Base-by-base conservation (phyloP, 2,329 filamentous ascomycete species). In the Arthrobotrys iridis region DNA sequence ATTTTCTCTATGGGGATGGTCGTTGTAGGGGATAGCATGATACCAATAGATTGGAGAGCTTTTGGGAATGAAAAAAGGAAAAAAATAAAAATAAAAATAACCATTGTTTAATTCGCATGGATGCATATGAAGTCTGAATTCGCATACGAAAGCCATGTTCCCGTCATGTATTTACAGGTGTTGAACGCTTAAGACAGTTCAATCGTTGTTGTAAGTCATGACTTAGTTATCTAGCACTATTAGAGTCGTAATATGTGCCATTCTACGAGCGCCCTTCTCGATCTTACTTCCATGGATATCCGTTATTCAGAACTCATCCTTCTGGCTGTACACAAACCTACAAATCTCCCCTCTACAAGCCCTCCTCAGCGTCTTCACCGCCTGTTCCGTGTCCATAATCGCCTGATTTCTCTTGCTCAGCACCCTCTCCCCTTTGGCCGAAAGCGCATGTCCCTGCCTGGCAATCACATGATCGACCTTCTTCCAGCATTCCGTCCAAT, bases 401-500 rank as follows among this genome's bases (percentile, higher is more conserved):
- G 71, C 37, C 11, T 24, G 33, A 4, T 52, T 67, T 41, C 71
- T 55, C 20, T 24, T 24, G 26, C 55, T 63, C 13, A 75, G 15
- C 6, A 75, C 33, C 7, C 46, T 41, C 11, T 64, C 57, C 1
- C 71, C 71, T 15, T 55, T 40, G 13, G 71, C 71, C 4, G 71
- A 75, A 18, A 75, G 46, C 40, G 71, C 71, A 35, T 58, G 63
- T 8, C 45, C 66, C 41, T 78, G 77, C 33, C 65, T 71, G 8
- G 76, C 77, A 2, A 78, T 63, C 10, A 79, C 77, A 2, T 66
- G 74, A 28, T 79, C 77, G 26, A 79, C 77, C 20, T 71, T 75
- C 15, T 76, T 77, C 78, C 78, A 79, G 22, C 73, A 76, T 18
- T 75, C 74, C 11, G 62, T 58, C 79, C 79, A 78, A 35, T 76